Evolutionary conservation across 306 rosid genomes (phyloP), one percentile per base, ranked within the genome.

Genomic region (Dryas drummondii): DNA sequence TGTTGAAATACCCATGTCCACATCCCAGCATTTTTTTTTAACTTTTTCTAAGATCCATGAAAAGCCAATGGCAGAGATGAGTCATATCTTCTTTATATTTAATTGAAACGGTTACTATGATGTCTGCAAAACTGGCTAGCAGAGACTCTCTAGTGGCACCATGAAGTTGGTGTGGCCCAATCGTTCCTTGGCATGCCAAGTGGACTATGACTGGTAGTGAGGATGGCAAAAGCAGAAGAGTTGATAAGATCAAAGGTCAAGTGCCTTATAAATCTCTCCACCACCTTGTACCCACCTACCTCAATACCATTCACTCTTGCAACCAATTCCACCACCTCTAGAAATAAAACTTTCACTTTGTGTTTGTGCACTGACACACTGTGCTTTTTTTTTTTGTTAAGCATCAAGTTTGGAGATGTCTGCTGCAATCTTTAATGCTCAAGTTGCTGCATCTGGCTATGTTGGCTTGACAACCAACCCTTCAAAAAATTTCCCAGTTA

Each of bases 401-500:
- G 5, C 49, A 37, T 66, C 53, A 41, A 17, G 71, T 48, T 49
- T 68, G 40, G 81, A 67, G 60, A 91, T 91, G 97, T 89, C 86
- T 77, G 78, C 84, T 63, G 84, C 60, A 72, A 68, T 71, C 59
- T 81, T 82, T 64, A 57, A 72, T 54, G 42, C 80, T 68, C 73
- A 47, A 17, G 55, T 78, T 73, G 16, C 75, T 67, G 83, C 78
- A 14, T 48, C 85, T 45, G 75, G 63, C 44, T 87, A 71, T 49
- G 82, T 81, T 76, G 94, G 91, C 76, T 74, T 87, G 82, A 86
- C 73, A 63, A 55, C 84, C 83, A 77, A 65, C 79, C 79, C 80
- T 7, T 45, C 76, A 53, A 82, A 76, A 73, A 82, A 71, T 44
- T 76, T 77, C 50, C 82, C 83, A 4, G 61, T 3, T 15, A 76